Conservation (phyloP, 2,329 filamentous ascomycete species). For the Alternaria dauci region DNA sequence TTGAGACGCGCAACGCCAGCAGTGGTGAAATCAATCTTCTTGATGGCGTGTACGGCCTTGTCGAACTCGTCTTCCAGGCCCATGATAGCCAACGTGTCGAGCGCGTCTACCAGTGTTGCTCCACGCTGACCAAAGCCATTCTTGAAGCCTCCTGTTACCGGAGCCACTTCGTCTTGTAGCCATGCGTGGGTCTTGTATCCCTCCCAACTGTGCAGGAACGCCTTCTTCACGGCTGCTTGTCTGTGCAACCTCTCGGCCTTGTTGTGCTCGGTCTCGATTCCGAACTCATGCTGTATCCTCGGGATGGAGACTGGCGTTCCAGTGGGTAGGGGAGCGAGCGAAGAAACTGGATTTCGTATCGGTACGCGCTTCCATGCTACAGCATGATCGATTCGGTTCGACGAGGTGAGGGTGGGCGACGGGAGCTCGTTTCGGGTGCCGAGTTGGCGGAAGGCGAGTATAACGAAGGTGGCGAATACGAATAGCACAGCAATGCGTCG, state of each 20-base stretch:
- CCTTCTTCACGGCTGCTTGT: slow-evolving; percentile 47
- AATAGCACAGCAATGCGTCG: slow-evolving; percentile 44
- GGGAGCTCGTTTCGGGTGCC: slow-evolving; percentile 26
- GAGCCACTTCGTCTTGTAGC: slow-evolving; percentile 62
- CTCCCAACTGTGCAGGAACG: slow-evolving; percentile 54
- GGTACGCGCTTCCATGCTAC: slow-evolving; percentile 47
- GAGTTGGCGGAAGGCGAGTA: slow-evolving; percentile 45
- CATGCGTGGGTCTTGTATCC: slow-evolving; percentile 64
- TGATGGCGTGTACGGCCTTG: slow-evolving; percentile 60
- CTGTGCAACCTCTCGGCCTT: slow-evolving; percentile 43
- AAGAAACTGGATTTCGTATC: slow-evolving; percentile 42
- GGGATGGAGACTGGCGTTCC: slow-evolving; percentile 43
- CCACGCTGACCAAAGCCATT: slow-evolving; percentile 64
- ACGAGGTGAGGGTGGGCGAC: slow-evolving; percentile 35
- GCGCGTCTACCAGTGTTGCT: slow-evolving; percentile 66
- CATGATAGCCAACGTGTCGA: slow-evolving; percentile 72
- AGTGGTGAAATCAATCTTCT: slow-evolving; percentile 63
- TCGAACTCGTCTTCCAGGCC: slow-evolving; percentile 65
- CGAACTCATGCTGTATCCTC: slow-evolving; percentile 50
- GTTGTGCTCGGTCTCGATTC: slow-evolving; percentile 45
- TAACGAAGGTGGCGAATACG: slow-evolving; percentile 35
- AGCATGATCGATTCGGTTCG: slow-evolving; percentile 36
- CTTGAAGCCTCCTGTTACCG: slow-evolving; percentile 58
- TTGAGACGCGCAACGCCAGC: slow-evolving; percentile 48
- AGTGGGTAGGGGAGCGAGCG: slow-evolving; percentile 43